Base-by-base conservation (phyloP, 2,329 filamentous ascomycete species). In the Scopulariopsis brevicaulis region DNA sequence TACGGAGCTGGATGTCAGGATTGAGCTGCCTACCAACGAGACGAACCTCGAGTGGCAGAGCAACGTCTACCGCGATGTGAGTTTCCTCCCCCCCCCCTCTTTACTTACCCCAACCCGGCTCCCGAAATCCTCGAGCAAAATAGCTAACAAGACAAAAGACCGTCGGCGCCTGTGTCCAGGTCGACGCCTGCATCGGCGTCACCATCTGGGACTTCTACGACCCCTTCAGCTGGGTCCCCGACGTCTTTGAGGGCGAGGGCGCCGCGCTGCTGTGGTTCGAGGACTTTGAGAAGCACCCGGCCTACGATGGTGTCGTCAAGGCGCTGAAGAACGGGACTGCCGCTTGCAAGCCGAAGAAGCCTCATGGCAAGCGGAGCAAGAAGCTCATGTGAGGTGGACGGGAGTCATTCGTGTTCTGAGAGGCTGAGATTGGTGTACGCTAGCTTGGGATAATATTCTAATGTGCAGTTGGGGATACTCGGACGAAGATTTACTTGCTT, bases 1-100 rank as follows among this genome's bases (percentile, higher is more conserved):
- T 55, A 83, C 80, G 2, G 80, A 83, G 67, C 67, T 82, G 22
- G 80, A 83, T 63, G 74, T 82, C 24, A 68, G 79, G 24, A 69
- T 76, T 25, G 54, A 63, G 28, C 57, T 66, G 8, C 69, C 69
- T 1, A 28, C 63, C 37, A 68, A 66, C 50, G 63, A 63, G 58
- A 64, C 63, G 7, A 66, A 62, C 58, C 59, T 70, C 22, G 65
- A 60, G 40, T 63, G 61, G 64, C 69, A 71, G 61, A 66, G 62
- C 53, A 60, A 63, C 20, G 65, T 62, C 43, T 71, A 70, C 60
- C 60, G 60, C 48, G 59, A 66, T 48, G 65, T 68, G 43, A 58
- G 56, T 54, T 57, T 57, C 14, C 22, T 22, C 8, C n/a, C n/a
- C 43, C 12, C 14, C 28, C 18, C 40, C 22, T 32, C 11, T n/a